These are phyloP conservation scores for Dalbergia oliveri DNA, from an alignment of 306 rosid genomes.

Conservation along the genomic window DNA sequence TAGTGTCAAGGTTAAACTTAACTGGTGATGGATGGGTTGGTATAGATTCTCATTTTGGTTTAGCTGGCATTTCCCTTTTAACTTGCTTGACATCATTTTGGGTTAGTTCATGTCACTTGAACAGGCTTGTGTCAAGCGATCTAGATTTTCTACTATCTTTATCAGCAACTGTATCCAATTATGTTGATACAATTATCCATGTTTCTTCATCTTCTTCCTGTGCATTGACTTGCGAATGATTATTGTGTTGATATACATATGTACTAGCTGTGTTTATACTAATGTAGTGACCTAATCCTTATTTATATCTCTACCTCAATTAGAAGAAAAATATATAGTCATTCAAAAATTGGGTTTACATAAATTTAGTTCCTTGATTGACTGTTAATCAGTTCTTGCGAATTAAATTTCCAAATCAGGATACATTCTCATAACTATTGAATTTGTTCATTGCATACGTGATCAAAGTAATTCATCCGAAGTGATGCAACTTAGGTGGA, in stretches of 20 bases:
- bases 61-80: conserved; percentile 44
- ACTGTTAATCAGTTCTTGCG: neutral
- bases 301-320: neutral
- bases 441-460: neutral
- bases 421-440: no score
- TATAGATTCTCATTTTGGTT: conserved; percentile 38
- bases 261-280: neutral
- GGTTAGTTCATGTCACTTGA: conserved; percentile 36
- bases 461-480: neutral
- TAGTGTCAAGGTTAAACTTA: conserved; percentile 27
- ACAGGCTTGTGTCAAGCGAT: conserved; percentile 31
- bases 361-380: neutral
- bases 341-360: neutral
- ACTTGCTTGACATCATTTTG: conserved; percentile 50
- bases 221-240: neutral
- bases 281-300: neutral
- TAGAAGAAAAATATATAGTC: neutral
- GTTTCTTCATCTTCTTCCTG: conserved; percentile 30
- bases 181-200: conserved; percentile 40
- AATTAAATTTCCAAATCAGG: neutral
- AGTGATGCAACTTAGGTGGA: no score
- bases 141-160: conserved; percentile 42
- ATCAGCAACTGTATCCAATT: conserved; percentile 42
- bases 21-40: conserved; percentile 45
- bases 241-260: neutral